These are phyloP conservation scores for Avena sativa DNA, from an alignment of 176 grass and related monocot species.

Conservation along the genomic window DNA sequence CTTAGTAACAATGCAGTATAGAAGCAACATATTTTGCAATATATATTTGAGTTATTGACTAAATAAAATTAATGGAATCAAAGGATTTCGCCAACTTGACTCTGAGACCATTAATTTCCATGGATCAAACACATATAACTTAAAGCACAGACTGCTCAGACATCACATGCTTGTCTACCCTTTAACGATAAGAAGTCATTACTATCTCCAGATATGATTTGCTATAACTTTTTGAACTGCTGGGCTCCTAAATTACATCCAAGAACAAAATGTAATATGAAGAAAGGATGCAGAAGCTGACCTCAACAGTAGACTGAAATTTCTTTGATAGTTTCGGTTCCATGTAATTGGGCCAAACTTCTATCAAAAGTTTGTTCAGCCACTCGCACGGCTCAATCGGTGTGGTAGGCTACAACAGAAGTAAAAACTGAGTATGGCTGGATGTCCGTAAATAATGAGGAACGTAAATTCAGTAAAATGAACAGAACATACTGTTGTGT, in stretches of 20 bases:
- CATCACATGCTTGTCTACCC: neutral
- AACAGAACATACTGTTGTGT: constrained; percentile 66
- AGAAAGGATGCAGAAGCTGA: constrained; percentile 44
- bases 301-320: constrained; percentile 90
- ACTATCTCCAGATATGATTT: neutral
- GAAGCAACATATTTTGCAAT: constrained; percentile 3
- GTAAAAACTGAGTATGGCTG: constrained; percentile 24
- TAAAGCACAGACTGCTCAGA: constrained; percentile 1
- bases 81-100: neutral
- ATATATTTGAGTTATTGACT: constrained; percentile 13
- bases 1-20: constrained; percentile 11
- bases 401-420: constrained; percentile 65
- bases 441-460: constrained; percentile 32
- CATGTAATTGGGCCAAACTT: constrained; percentile 97
- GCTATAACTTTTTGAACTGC: neutral
- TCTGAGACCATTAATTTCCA: constrained; percentile 22
- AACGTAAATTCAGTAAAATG: constrained; percentile 26
- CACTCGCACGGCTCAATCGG: constrained; percentile 90
- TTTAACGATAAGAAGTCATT: constrained; percentile 10
- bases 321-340: constrained; percentile 83
- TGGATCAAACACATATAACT: constrained; percentile 16
- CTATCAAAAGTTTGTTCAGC: constrained; percentile 86
- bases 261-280: constrained; percentile 21
- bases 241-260: neutral
- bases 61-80: neutral